phyloP scores from a whole-genome alignment of 148 eudicot species.

The Rhododendron henanense region DNA sequence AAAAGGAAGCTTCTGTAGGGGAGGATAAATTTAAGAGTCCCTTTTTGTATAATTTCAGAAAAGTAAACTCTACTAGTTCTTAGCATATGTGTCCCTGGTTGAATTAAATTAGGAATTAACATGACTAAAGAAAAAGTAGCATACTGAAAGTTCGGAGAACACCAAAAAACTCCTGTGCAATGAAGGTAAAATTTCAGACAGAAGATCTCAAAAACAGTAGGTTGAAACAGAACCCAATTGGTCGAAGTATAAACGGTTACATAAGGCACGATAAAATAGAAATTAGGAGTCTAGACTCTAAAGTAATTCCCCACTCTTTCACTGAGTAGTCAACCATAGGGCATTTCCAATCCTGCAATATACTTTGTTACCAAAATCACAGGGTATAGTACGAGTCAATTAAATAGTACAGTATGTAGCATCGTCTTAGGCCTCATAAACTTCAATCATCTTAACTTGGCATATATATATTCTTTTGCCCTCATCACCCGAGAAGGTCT shows the following conservation, averaged over 20 bases:
- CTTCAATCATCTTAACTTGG: background rate
- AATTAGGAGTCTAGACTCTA: background rate
- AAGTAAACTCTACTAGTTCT: too few relatives aligned
- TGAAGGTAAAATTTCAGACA: background rate
- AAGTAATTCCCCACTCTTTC: background rate
- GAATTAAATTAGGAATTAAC: background rate
- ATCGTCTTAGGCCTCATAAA: background rate
- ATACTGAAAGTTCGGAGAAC: background rate
- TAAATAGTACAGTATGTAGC: background rate
- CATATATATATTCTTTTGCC: background rate
- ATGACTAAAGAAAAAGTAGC: background rate
- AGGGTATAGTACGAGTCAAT: background rate
- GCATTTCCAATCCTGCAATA: background rate
- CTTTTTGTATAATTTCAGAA: too few relatives aligned
- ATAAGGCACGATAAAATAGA: background rate
- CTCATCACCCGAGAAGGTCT: background rate
- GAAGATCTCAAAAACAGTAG: background rate
- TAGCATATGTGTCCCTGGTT: background rate
- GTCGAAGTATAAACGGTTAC: background rate
- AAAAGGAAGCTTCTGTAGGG: too few relatives aligned
- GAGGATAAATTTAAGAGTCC: too few relatives aligned
- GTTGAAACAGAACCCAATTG: background rate
- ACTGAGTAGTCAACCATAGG: background rate
- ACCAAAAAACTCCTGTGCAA: background rate
- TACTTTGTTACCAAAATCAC: background rate